Base-by-base conservation (phyloP, 75 land plant genomes). In the Chamaecyparis obtusa region DNA sequence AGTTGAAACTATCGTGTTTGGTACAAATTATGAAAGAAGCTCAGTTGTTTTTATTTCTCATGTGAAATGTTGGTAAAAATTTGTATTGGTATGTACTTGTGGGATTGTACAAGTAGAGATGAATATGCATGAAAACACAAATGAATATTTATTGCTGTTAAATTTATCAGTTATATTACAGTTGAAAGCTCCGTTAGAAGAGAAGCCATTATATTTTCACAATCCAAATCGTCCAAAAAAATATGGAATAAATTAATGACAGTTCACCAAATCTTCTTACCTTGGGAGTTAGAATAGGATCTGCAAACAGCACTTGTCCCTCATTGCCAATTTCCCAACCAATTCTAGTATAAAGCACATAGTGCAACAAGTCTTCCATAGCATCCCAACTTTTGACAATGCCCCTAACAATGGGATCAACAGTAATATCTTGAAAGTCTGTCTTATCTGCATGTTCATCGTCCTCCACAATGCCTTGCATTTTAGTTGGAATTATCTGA, bases 251-350 rank as follows among this genome's bases (percentile, higher is more conserved):
- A 54, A 57, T 15, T 55, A 85, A 24, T 32, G n/a, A 56, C 72
- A 79, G 56, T 7, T 2, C 16, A 82, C 60, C 56, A 85, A 32
- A 86, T 44, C 36, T 44, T 77, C 86, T 36, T 81, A 96, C 99
- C 99, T 98, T 98, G 35, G 98, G 99, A 83, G 96, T 95, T 27
- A 89, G 89, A 48, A 97, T 94, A 24, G 99, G 97, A 80, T 98
- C 99, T 11, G 99, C 93, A 87, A 98, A 95, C 27, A 98, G 83
- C 80, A 98, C 91, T 86, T 97, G 99, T 19, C 99, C 99, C 92
- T 98, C 99, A 84, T 94, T 96, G 48, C 99, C 99, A 82, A 92
- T 87, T 87, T 98, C 99, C 99, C 99, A 98, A 19, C 98, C 99
- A 56, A 98, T 93, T 37, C 89, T 89, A 74, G 93, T 91, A 85